Evolutionary conservation across 108 stramenopile species (phyloP).

Genomic region (Nitzschia sp.): DNA sequence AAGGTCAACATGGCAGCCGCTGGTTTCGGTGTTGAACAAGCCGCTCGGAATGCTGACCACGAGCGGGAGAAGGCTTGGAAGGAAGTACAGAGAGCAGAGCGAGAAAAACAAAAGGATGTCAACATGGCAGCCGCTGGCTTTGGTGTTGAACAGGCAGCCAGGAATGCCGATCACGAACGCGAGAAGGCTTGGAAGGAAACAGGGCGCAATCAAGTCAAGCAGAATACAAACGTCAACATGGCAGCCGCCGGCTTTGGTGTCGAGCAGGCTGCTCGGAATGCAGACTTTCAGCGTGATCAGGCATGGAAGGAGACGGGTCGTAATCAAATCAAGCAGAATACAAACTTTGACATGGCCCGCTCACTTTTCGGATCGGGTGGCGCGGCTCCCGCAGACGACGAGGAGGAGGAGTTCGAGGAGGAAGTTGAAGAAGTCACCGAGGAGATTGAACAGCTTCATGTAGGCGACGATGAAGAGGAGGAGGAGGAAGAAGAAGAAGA

Average conservation of each 20-base stretch:
- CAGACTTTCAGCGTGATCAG: slow-evolving; percentile 38
- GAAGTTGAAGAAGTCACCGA: slow-evolving; percentile 20
- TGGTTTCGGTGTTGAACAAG: slow-evolving; percentile 38
- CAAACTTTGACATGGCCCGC: slow-evolving; percentile 40
- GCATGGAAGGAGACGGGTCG: slow-evolving; percentile 29
- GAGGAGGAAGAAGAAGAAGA: slow-evolving; percentile 16
- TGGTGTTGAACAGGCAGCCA: slow-evolving; percentile 34
- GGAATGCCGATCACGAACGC: slow-evolving; percentile 34
- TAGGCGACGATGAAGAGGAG: slow-evolving; percentile 28
- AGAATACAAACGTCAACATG: slow-evolving; percentile 43
- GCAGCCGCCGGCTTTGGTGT: slow-evolving; percentile 36
- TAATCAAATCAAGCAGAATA: slow-evolving; percentile 21
- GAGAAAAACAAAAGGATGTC: slow-evolving; percentile 35
- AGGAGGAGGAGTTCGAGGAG: slow-evolving; percentile 26
- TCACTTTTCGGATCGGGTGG: slow-evolving; percentile 30
- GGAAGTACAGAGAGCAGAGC: slow-evolving; percentile 12
- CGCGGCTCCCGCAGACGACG: slow-evolving; percentile 31
- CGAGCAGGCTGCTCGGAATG: slow-evolving; percentile 39
- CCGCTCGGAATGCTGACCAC: slow-evolving; percentile 31
- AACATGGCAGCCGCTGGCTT: slow-evolving; percentile 43
- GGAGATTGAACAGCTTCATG: no score
- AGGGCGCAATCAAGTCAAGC: slow-evolving; percentile 13
- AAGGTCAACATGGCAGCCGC: slow-evolving; percentile 40
- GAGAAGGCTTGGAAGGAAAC: slow-evolving; percentile 37
- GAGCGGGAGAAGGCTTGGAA: slow-evolving; percentile 33